A percentile compares a stretch with the other conserved stretches of the same genome.
phyloP scores from a whole-genome alignment of 1,284 basidiomycete species.

The Cutaneotrichosporon arboriforme region DNA sequence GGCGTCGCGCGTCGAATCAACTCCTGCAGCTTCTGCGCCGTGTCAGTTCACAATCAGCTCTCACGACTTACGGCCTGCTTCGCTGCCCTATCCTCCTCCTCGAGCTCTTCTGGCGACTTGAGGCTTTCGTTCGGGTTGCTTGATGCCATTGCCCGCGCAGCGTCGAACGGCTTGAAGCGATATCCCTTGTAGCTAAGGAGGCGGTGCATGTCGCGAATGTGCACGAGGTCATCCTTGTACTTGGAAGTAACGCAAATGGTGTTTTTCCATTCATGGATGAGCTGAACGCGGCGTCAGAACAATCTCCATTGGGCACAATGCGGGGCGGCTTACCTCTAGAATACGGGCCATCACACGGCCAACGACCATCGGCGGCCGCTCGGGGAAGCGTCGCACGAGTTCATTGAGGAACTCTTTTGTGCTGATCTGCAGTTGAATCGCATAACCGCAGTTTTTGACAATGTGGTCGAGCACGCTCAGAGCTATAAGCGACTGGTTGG shows the following conservation, averaged over 20 bases:
- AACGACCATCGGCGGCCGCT: slow-evolving; percentile 90
- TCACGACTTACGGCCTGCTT: slow-evolving; percentile 64
- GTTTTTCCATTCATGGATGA: slow-evolving; percentile 90
- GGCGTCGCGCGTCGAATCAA: slow-evolving; percentile 94
- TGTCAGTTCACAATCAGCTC: not conserved
- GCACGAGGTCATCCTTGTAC: slow-evolving; percentile 94
- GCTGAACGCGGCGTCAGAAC: slow-evolving; percentile 17
- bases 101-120: slow-evolving; percentile 60
- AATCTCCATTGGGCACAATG: no score
- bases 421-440: slow-evolving; percentile 93
- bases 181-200: slow-evolving; percentile 92
- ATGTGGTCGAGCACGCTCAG: slow-evolving; percentile 78
- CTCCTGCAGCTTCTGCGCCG: slow-evolving; percentile 76
- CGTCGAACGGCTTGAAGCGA: slow-evolving; percentile 67
- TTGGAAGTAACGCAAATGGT: slow-evolving; percentile 82
- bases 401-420: slow-evolving; percentile 99
- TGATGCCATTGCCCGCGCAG: slow-evolving; percentile 50
- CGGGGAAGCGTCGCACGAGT: slow-evolving; percentile 94
- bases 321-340: slow-evolving; percentile 59
- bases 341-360: slow-evolving; percentile 92
- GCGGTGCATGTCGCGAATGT: slow-evolving; percentile 97
- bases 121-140: slow-evolving; percentile 50
- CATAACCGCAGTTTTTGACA: slow-evolving; percentile 91
- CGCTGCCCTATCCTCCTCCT: slow-evolving; percentile 89
- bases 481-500: slow-evolving; percentile 39